Percentiles rank a stretch among this genome's conserved stretches.
Evolutionary conservation across 495 filamentous ascomycete genomes (phyloP).

Genomic region (Poronia punctata): DNA sequence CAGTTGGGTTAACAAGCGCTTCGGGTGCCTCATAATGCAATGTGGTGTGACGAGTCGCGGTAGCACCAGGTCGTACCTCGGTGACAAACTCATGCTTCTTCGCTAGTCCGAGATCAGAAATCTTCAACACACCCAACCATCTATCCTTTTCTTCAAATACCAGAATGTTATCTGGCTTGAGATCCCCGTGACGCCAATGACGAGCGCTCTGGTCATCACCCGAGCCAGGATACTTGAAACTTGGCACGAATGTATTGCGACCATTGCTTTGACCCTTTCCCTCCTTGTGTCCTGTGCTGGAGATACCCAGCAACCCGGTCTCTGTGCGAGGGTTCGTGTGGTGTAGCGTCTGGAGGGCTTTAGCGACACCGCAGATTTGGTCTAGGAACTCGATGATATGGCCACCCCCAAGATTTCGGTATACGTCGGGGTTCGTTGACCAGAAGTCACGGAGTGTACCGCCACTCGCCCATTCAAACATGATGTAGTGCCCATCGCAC

Average conservation of each 20-base stretch:
- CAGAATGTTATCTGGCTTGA: constrained; percentile 22
- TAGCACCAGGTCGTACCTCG: constrained; percentile 3
- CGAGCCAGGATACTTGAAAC: not conserved
- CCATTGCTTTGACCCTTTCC: not conserved
- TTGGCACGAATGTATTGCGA: not conserved
- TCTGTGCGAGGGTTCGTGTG: not conserved
- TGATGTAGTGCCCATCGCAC: constrained; percentile 13
- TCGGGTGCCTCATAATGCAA: constrained; percentile 24
- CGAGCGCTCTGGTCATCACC: not conserved
- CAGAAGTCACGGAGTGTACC: constrained; percentile 19
- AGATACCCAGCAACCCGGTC: too few species aligned
- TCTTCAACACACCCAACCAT: constrained; percentile 15
- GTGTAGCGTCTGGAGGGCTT: constrained; percentile 6
- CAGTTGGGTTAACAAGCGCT: constrained; percentile 3
- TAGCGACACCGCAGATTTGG: constrained; percentile 12
- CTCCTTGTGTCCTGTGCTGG: not conserved
- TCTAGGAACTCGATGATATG: not conserved
- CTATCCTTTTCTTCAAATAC: constrained; percentile 7
- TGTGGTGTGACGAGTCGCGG: constrained; percentile 12
- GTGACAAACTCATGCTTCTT: constrained; percentile 15
- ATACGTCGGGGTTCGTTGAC: not conserved
- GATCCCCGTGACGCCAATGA: constrained; percentile 16
- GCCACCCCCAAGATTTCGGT: not conserved
- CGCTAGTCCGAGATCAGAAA: constrained; percentile 24
- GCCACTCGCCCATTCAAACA: constrained; percentile 25